Base-by-base conservation (phyloP, 805 yeast genomes). In the Kodamaea lidongshanica region DNA sequence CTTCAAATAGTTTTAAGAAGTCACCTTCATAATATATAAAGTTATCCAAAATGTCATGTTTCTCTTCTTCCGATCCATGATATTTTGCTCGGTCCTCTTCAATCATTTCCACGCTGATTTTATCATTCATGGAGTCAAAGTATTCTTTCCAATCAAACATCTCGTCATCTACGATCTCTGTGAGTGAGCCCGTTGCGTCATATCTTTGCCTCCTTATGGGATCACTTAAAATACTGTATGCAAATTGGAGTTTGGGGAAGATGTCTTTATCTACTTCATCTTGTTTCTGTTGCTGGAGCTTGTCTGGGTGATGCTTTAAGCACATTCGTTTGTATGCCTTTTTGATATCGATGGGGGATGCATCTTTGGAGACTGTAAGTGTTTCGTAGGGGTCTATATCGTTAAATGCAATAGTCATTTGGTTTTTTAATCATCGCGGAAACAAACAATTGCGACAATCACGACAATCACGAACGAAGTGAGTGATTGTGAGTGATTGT, bases 211-310 rank as follows among this genome's bases (percentile, higher is more conserved):
- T 61, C 39, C 72, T 68, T 20, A 54, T 50, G 1, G 67, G 58
- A 46, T 86, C 92, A 16, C 74, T 63, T 15, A 86, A 58, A 1
- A 86, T 66, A 24, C 78, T 62, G 50, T 82, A 84, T 12, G 94
- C 79, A 45, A 83, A 77, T 48, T 84, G 88, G 12, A 86, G 67
- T 41, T 72, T 58, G 29, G 85, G 81, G 52, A 87, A 86, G 14
- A 32, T 27, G 12, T 54, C 53, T 26, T 35, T 41, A 23, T 49
- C 55, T 15, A 28, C 37, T 18, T 25, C 31, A 16, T 30, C 22
- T 12, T 33, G 33, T 17, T 30, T 34, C 19, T 27, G 27, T 33
- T 51, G 54, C 31, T 45, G 52, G 28, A 48, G 37, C 27, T 58
- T 57, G 45, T 51, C 56, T 3, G 56, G 56, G 26, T 51, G 56